Conservation (phyloP, 2,329 filamentous ascomycete genomes). For the Elsinoe necatrix region DNA sequence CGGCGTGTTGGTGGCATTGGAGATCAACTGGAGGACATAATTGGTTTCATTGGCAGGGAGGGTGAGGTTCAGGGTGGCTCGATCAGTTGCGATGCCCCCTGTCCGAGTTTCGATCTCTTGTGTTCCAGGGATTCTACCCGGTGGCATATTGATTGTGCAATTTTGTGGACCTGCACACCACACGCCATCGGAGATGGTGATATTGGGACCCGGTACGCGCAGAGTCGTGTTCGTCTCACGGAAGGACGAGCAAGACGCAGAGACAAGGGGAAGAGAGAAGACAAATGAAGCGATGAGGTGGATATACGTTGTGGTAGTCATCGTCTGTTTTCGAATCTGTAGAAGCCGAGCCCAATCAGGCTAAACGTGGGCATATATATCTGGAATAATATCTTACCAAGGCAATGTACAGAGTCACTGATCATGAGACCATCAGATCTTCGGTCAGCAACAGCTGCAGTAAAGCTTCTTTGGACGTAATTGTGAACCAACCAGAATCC, state of each 20-base stretch:
- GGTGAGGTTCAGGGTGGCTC: background rate
- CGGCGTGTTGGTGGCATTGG: background rate
- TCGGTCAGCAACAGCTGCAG: background rate
- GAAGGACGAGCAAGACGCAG: background rate
- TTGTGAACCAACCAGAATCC: background rate
- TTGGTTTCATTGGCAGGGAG: background rate
- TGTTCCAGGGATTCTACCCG: background rate
- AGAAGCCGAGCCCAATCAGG: background rate
- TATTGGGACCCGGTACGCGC: background rate
- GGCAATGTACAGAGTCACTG: background rate
- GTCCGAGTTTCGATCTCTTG: background rate
- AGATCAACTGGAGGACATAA: background rate
- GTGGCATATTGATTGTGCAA: background rate
- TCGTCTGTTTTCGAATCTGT: background rate
- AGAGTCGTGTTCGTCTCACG: background rate
- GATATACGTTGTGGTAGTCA: background rate
- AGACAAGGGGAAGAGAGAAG: background rate
- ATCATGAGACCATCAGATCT: background rate
- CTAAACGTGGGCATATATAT: background rate
- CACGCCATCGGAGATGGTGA: constrained; percentile 1
- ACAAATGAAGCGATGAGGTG: background rate
- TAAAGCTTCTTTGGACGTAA: background rate
- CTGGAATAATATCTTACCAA: background rate
- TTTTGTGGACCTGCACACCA: background rate
- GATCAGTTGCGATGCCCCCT: background rate